Base-by-base conservation (phyloP, 2,329 filamentous ascomycete genomes). In the Ophiocordyceps camponoti-floridani region DNA sequence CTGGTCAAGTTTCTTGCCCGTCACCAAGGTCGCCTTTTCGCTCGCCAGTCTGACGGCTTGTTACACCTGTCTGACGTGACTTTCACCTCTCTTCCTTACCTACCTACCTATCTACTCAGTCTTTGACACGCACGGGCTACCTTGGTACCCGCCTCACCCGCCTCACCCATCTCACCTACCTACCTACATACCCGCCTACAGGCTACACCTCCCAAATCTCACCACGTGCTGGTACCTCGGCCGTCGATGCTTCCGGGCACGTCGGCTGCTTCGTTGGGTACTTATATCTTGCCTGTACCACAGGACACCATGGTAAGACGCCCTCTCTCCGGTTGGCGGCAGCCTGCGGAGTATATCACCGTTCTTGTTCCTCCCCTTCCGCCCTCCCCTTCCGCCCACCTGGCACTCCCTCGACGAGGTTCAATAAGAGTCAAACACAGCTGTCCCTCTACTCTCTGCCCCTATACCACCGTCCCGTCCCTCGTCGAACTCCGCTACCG, bases 241-340 rank as follows among this genome's bases (percentile, higher is more conserved):
- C 52, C 47, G 53, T 55, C 52, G 54, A 52, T 56, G 53, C 54
- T 54, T 54, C 54, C 53, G 52, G 54, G 54, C 52, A 53, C 27
- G 51, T 51, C 53, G 49, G 51, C 49, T 56, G 45, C 50, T 59
- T 58, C 61, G 56, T 54, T 56, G 58, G 60, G 57, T 57, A 60
- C 56, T 56, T 30, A 6, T 6, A 5, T 30, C 58, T 60, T 60
- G 42, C 56, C 57, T 58, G 58, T 58, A 59, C 56, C 60, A 30
- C 5, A 5, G 11, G 11, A 30, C 58, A 66, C 59, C 57, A 70
- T 71, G 68, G 68, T 71, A 69, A 70, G 68, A 58, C 52, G 52
- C 56, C 57, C 56, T 55, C 54, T 61, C 53, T 54, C 57, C 55
- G 58, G 53, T 56, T 56, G 53, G 55, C 61, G 64, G 65, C 58